Evolutionary conservation across 2,329 filamentous ascomycete species (phyloP), one percentile per base, ranked within the genome.

Genomic region (Myriosclerotinia curreyana): DNA sequence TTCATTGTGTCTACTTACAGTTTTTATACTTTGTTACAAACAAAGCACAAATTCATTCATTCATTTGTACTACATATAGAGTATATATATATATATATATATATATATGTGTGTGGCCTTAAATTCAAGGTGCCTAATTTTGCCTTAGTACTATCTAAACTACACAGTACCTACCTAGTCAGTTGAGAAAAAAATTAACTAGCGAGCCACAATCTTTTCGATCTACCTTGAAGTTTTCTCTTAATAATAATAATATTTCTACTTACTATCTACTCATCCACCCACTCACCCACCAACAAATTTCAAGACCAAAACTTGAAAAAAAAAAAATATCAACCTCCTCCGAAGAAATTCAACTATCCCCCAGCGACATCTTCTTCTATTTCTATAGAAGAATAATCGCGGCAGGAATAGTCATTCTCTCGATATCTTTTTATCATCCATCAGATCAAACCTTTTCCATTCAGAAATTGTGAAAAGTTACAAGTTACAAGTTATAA

Each of bases 381-480:
- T n/a, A n/a, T n/a, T 70, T 72, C 69, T 65, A 67, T 72, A 73
- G 72, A 66, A 72, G 71, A 71, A 64, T 54, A 28, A 62, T 70
- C 66, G 68, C 68, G 65, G 66, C 69, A 68, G 70, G 70, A 70
- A 62, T 68, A 66, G 66, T 69, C 55, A 15, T 17, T 42, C 40
- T 64, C 66, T 67, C 66, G 69, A 63, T 60, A 48, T 2, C 36
- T 65, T 53, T 58, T n/a, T n/a, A n/a, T n/a, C n/a, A n/a, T n/a
- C n/a, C n/a, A n/a, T n/a, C n/a, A n/a, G n/a, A n/a, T n/a, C n/a
- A n/a, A n/a, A n/a, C n/a, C n/a, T n/a, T n/a, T n/a, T n/a, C n/a
- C n/a, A n/a, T n/a, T n/a, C n/a, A n/a, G n/a, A n/a, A n/a, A n/a
- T n/a, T n/a, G n/a, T n/a, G n/a, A n/a, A n/a, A n/a, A n/a, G n/a